phyloP scores from a whole-genome alignment of 2,329 filamentous ascomycete species.

The Fusarium sp. region DNA sequence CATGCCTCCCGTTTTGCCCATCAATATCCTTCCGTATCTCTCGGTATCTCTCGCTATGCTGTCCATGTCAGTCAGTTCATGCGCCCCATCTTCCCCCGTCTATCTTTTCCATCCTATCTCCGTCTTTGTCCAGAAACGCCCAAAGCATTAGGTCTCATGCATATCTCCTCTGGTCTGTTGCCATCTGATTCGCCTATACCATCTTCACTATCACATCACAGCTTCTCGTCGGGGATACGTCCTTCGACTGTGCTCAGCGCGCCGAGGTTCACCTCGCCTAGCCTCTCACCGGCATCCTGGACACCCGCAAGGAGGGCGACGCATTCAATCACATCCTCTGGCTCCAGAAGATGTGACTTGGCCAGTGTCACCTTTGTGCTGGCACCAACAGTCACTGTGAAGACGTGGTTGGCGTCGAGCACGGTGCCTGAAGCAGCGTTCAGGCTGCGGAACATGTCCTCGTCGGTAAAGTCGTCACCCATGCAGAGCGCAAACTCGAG shows the following conservation, averaged over 20 bases:
- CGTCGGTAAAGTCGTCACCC: constrained; percentile 96
- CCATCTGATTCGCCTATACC: not conserved
- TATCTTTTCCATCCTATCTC: constrained; percentile 27
- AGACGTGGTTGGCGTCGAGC: constrained; percentile 73
- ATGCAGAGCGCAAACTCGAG: constrained; percentile 91
- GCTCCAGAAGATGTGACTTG: constrained; percentile 89
- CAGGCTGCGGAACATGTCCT: constrained; percentile 93
- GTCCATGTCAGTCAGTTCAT: constrained; percentile 14
- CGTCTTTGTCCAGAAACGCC: constrained; percentile 40
- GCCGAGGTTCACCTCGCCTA: constrained; percentile 66
- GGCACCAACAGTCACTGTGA: constrained; percentile 90
- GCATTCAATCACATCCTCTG: constrained; percentile 83
- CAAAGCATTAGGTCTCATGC: constrained; percentile 23
- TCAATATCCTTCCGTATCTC: constrained; percentile 17
- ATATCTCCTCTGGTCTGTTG: not conserved
- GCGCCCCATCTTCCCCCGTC: constrained; percentile 31
- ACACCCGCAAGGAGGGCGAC: constrained; percentile 66
- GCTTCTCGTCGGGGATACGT: constrained; percentile 54
- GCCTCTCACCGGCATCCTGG: constrained; percentile 50
- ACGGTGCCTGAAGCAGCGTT: constrained; percentile 66
- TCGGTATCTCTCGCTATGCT: constrained; percentile 6
- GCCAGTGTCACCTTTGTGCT: constrained; percentile 93
- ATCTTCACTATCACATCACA: constrained; percentile 31
- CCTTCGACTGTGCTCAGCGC: constrained; percentile 65
- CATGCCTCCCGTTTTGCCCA: constrained; percentile 14